A percentile compares a stretch with the other conserved stretches of the same genome.
Conservation (phyloP, 2,329 filamentous ascomycete species). For the Aquanectria penicillioides region DNA sequence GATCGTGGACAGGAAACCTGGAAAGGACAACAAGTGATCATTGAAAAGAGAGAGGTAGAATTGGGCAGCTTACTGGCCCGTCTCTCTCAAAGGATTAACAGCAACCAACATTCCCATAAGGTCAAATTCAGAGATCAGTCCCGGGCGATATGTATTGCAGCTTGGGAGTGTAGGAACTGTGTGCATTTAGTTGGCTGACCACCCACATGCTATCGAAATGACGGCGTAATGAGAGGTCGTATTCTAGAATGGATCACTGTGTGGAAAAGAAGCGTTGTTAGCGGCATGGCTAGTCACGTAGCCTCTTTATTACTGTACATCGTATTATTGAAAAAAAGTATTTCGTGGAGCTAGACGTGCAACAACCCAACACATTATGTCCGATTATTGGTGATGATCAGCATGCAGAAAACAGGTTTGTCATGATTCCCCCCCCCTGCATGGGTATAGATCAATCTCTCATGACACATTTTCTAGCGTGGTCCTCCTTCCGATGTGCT, state of each 20-base stretch:
- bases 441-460: neutral
- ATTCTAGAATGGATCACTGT: neutral
- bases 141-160: too few relatives aligned
- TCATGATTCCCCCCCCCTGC: neutral
- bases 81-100: too few relatives aligned
- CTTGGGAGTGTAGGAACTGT: neutral
- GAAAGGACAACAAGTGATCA: too few relatives aligned
- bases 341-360: neutral
- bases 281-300: too few relatives aligned
- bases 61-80: too few relatives aligned
- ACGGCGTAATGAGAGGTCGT: neutral
- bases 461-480: neutral
- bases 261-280: neutral
- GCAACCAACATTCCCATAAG: too few relatives aligned
- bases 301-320: neutral
- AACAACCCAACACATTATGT: neutral
- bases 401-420: constrained; percentile 18
- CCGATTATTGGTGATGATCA: constrained; percentile 13
- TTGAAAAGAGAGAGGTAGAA: too few relatives aligned
- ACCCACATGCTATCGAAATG: neutral
- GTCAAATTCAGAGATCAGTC: too few relatives aligned
- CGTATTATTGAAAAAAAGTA: too few relatives aligned
- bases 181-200: neutral
- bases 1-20: neutral
- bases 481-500: neutral